These are phyloP conservation scores for Apostasia ramifera DNA, from an alignment of 106 monocot species.

Conservation along the genomic window DNA sequence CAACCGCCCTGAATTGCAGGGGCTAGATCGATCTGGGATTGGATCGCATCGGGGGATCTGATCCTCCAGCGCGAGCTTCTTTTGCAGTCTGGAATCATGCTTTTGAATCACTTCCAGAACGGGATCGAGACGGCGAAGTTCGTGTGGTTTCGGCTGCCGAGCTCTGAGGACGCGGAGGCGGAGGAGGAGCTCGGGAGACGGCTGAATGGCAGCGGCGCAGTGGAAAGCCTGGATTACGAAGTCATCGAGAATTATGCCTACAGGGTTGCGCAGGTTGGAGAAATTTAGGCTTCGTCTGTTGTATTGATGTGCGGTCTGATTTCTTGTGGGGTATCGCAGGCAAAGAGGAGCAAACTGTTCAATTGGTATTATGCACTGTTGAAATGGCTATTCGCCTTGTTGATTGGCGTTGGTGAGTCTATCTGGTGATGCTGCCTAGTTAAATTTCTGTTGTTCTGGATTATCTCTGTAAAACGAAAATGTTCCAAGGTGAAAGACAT, in stretches of 20 bases:
- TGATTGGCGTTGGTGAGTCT: conserved; percentile 79
- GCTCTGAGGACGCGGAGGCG: conserved; percentile 42
- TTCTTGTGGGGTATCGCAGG: conserved; percentile 27
- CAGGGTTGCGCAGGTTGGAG: conserved; percentile 69
- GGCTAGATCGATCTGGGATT: neutral
- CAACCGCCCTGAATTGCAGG: neutral
- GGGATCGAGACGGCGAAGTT: conserved; percentile 72
- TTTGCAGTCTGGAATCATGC: conserved; percentile 24
- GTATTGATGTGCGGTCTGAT: conserved; percentile 5
- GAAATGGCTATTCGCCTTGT: conserved; percentile 86
- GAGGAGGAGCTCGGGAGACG: conserved; percentile 19
- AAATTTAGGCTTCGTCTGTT: neutral
- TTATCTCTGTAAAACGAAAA: too few species aligned
- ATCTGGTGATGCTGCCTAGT: too few species aligned
- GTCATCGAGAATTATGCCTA: conserved; percentile 92
- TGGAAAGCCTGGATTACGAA: conserved; percentile 96
- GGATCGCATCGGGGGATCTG: neutral
- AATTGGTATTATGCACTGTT: conserved; percentile 71
- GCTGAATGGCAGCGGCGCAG: conserved; percentile 19
- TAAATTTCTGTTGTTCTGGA: too few species aligned
- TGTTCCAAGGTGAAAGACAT: too few species aligned
- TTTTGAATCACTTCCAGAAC: conserved; percentile 62
- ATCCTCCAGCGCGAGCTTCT: neutral
- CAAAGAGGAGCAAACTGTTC: conserved; percentile 72
- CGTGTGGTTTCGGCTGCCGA: conserved; percentile 78